Conservation (phyloP, 805 yeast species). For the Barnettozyma populi region DNA sequence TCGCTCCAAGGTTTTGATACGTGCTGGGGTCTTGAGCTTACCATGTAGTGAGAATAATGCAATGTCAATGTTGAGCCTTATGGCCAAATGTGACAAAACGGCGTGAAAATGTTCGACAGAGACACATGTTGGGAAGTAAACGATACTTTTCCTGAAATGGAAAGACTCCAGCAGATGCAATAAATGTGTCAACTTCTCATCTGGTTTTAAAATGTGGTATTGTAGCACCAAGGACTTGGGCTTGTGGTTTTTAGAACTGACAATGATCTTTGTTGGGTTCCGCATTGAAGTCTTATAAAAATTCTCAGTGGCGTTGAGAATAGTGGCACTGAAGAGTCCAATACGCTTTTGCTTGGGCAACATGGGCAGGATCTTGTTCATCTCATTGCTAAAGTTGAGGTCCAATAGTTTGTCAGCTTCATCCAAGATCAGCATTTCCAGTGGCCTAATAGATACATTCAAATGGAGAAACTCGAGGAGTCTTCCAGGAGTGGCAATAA, state of each 20-base stretch:
- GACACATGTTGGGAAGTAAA: constrained; percentile 87
- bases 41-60: constrained; percentile 81
- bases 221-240: constrained; percentile 64
- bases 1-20: constrained; percentile 62
- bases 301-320: constrained; percentile 71
- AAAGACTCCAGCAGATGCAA: constrained; percentile 47
- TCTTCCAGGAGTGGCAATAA: constrained; percentile 93
- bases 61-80: constrained; percentile 31
- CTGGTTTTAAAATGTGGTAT: constrained; percentile 56
- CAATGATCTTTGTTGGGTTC: constrained; percentile 86
- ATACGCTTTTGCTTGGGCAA: constrained; percentile 91
- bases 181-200: constrained; percentile 53
- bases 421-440: constrained; percentile 77
- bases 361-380: constrained; percentile 56
- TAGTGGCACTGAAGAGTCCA: constrained; percentile 91
- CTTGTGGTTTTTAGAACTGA: constrained; percentile 46
- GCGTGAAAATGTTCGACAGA: constrained; percentile 74
- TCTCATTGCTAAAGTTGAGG: constrained; percentile 63
- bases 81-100: constrained; percentile 33
- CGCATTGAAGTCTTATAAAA: constrained; percentile 86
- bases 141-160: constrained; percentile 74
- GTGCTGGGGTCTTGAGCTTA: constrained; percentile 72
- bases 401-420: constrained; percentile 91
- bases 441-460: constrained; percentile 51
- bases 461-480: constrained; percentile 61